Evolutionary conservation across 306 rosid species (phyloP), one percentile per base, ranked within the genome.

Genomic region (Castanopsis chinensis): DNA sequence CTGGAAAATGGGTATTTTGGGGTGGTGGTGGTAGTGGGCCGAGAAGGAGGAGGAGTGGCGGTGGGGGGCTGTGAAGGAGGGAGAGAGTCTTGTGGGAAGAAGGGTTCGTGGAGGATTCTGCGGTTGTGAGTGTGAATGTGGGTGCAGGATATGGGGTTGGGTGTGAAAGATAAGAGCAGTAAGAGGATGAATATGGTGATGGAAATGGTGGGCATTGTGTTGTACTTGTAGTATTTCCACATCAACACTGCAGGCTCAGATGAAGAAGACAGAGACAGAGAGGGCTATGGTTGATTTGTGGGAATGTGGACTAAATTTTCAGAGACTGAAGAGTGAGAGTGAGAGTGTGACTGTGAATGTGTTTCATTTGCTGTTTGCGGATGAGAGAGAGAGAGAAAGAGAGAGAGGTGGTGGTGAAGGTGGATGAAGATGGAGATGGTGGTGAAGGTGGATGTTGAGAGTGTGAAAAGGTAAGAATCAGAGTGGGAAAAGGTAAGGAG

Each of bases 71-170:
- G 79, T 45, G 93, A 78, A 19, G 97, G 88, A 23, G 92, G 86
- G 20, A 71, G 73, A 1, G 87, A 57, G 51, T 83, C 83, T 4
- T 78, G 60, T 0, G 94, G 90, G 3, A 52, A 5, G 3, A 82
- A 57, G 1, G 98, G 98, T 72, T 94, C 88, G 69, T 92, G 98
- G 67, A 92, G 97, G 83, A 85, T 55, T 10, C 99, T 81, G 4
- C 94, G 86, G 68, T 65, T 15, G 27, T 23, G 56, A 56, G 79
- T 61, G 10, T 61, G 67, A 55, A 15, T 19, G 78, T 49, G 5
- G 1, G 81, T 56, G 6, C 69, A 60, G 12, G 81, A 76, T 12
- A 70, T 25, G 37, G 33, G 80, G 13, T 49, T 73, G 55, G 55
- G 18, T 53, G 49, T 53, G n/a, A n/a, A 67, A 32, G 56, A 49